Percentiles rank a stretch among this genome's conserved stretches.
Conservation (phyloP, 345 rosid genomes). For the Nasturtium officinale region DNA sequence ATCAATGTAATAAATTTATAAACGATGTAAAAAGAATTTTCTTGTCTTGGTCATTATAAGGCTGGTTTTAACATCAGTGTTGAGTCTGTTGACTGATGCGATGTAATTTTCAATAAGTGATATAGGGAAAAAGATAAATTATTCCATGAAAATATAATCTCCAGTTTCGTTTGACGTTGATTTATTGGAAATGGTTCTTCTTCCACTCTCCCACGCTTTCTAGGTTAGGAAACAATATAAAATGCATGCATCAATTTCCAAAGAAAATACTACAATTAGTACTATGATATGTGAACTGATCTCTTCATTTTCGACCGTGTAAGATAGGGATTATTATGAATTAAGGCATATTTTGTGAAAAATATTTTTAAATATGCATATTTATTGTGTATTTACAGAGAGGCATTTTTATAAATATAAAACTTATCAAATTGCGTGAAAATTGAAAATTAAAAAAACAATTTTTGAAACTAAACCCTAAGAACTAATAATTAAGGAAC, state of each 20-base stretch:
- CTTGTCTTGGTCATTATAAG: too few species aligned
- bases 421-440: too few species aligned
- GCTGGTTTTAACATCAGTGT: not conserved
- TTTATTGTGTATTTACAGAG: too few species aligned
- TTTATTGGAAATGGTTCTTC: not conserved
- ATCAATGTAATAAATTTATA: too few species aligned
- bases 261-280: not conserved
- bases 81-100: not conserved
- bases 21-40: too few species aligned
- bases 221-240: not conserved
- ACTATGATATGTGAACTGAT: not conserved
- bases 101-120: not conserved
- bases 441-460: too few species aligned
- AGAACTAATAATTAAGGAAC: too few species aligned
- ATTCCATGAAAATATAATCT: not conserved
- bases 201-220: not conserved
- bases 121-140: not conserved
- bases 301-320: not conserved
- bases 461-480: too few species aligned
- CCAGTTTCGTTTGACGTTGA: not conserved
- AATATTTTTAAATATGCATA: too few species aligned
- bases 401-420: too few species aligned
- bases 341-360: too few species aligned
- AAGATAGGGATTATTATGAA: not conserved
- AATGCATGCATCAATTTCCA: not conserved